phyloP scores from a whole-genome alignment of 495 filamentous ascomycete genomes.

The Astrothelium subdiscretum region DNA sequence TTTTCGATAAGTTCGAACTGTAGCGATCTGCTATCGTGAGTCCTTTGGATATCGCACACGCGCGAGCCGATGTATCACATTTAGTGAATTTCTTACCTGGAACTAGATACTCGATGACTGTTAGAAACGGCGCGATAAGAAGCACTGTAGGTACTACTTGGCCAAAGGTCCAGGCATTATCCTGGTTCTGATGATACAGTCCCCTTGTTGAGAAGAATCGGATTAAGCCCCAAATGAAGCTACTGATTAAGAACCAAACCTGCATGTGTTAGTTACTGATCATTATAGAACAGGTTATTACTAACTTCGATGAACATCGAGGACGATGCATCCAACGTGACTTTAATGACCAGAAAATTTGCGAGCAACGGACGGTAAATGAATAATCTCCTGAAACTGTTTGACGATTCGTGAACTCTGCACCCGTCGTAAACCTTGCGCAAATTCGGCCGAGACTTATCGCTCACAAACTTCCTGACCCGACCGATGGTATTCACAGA shows the following conservation, averaged over 20 bases:
- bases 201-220: background rate
- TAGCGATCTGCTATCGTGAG: background rate
- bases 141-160: background rate
- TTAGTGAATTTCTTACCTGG: background rate
- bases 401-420: background rate
- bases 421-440: background rate
- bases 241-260: background rate
- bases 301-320: background rate
- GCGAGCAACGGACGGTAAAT: background rate
- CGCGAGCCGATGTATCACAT: background rate
- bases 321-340: background rate
- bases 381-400: background rate
- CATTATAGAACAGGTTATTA: background rate
- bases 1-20: background rate
- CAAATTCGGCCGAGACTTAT: background rate
- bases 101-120: background rate
- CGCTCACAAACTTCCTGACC: background rate
- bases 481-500: background rate
- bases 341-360: background rate
- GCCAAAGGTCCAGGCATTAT: background rate
- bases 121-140: background rate
- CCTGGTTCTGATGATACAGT: background rate
- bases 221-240: background rate
- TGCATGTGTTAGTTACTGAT: background rate
- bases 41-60: background rate